Evolutionary conservation across 495 filamentous ascomycete species (phyloP), one percentile per base, ranked within the genome.

Genomic region (Penicillium angulare): DNA sequence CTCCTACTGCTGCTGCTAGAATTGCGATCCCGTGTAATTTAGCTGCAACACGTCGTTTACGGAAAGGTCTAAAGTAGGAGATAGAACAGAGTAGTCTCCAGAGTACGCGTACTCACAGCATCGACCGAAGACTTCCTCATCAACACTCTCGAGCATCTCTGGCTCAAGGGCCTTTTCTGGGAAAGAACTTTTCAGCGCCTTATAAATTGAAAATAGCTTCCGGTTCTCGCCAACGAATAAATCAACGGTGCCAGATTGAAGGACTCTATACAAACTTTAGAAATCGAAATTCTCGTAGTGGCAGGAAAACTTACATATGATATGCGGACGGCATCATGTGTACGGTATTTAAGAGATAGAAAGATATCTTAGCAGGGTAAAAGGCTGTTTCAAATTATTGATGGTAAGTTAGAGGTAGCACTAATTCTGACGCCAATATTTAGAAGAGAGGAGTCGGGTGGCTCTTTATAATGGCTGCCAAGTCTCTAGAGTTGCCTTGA

Each of bases 101-200:
- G 48, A 39, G 43, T 56, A 55, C 38, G 56, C 34, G 44, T 53
- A 60, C 27, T 60, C 52, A 53, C 45, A 56, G 35, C 41, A 60
- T 50, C 52, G 44, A 29, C 48, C 49, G 53, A 56, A 60, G 7
- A 41, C 47, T 31, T 45, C 46, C 38, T 55, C 20, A 42, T 59
- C 47, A 36, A 59, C 35, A 42, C 41, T 24, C 26, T 47, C 36
- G 16, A 43, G 48, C 3, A 59, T 38, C 16, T 47, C 18, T 36
- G 35, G 43, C 16, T 47, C 3, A 27, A 52, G 43, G 3, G 27
- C 27, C 23, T 41, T 31, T 21, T n/a, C 33, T 33, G 27, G 50
- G 24, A 52, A 52, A 33, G 34, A 46, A 26, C 42, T 33, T n/a
- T 16, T 40, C 10, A 52, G 36, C 24, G 13, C 43, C n/a, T 27